These are phyloP conservation scores for Diutina scorzettiae DNA, from an alignment of 1,139 yeast genomes.

Conservation along the genomic window DNA sequence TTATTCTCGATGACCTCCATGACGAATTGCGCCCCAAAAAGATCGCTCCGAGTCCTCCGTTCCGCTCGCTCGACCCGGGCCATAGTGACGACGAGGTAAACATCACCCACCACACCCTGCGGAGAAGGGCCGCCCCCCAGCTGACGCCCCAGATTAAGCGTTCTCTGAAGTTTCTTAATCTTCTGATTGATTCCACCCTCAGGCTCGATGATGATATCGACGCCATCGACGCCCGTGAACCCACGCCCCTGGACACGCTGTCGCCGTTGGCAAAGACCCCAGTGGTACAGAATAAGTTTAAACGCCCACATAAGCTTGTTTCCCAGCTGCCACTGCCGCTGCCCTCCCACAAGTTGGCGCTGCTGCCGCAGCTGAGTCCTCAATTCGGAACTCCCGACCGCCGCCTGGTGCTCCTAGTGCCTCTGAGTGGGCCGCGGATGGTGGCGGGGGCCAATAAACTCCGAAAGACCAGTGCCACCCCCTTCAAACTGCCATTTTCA, in stretches of 20 bases:
- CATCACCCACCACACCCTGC: neutral
- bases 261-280: constrained; percentile 11
- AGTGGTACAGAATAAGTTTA: constrained; percentile 22
- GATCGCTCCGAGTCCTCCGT: neutral
- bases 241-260: constrained; percentile 12
- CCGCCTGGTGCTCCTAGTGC: constrained; percentile 2
- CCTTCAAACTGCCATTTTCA: constrained; percentile 4
- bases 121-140: neutral
- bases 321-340: constrained; percentile 35
- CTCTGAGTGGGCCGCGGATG: constrained; percentile 3
- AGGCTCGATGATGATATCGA: constrained; percentile 9
- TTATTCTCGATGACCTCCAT: constrained; percentile 5
- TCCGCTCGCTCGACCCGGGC: neutral
- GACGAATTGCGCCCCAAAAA: constrained; percentile 1
- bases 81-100: neutral
- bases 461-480: constrained; percentile 5
- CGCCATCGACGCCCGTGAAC: constrained; percentile 11
- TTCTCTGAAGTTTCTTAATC: neutral
- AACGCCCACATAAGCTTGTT: constrained; percentile 35
- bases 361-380: constrained; percentile 10
- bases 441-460: neutral
- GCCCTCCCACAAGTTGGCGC: constrained; percentile 32
- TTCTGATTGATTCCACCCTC: constrained; percentile 6
- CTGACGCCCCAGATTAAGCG: neutral
- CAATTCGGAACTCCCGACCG: neutral